Conservation (phyloP, 345 rosid genomes). For the Eucalyptus leucophloia region DNA sequence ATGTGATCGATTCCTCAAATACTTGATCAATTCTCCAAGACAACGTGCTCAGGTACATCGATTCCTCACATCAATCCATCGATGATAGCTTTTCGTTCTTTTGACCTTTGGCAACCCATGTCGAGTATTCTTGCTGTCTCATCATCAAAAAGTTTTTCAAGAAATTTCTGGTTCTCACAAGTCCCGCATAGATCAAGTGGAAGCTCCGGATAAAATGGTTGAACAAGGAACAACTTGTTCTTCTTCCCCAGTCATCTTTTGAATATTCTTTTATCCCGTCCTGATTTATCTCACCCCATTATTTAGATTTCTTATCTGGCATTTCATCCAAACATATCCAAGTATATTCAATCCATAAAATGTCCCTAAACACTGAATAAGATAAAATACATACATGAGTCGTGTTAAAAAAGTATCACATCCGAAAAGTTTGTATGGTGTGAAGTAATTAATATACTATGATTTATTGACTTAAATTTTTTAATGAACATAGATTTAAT, state of each 20-base stretch:
- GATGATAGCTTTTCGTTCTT: conserved; percentile 59
- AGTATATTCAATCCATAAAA: background rate
- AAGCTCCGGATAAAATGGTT: conserved; percentile 2
- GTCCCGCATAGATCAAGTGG: conserved; percentile 96
- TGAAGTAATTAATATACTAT: background rate
- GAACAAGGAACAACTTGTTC: background rate
- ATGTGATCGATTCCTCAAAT: background rate
- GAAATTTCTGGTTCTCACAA: conserved; percentile 95
- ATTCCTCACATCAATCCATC: conserved; percentile 58
- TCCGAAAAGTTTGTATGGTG: background rate
- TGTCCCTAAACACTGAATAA: background rate
- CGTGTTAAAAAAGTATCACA: too few species aligned
- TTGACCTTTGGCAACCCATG: conserved; percentile 88
- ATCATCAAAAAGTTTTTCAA: conserved; percentile 86
- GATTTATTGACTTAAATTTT: background rate
- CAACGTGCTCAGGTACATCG: background rate
- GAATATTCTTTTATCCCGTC: background rate
- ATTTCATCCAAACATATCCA: background rate
- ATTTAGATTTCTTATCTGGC: background rate
- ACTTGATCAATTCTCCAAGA: background rate
- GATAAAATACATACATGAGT: background rate
- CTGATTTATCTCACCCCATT: background rate
- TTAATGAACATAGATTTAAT: background rate
- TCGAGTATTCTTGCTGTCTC: conserved; percentile 78
- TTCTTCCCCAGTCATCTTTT: background rate